phyloP scores from a whole-genome alignment of 495 filamentous ascomycete genomes.

The Penicillium bovifimosum region DNA sequence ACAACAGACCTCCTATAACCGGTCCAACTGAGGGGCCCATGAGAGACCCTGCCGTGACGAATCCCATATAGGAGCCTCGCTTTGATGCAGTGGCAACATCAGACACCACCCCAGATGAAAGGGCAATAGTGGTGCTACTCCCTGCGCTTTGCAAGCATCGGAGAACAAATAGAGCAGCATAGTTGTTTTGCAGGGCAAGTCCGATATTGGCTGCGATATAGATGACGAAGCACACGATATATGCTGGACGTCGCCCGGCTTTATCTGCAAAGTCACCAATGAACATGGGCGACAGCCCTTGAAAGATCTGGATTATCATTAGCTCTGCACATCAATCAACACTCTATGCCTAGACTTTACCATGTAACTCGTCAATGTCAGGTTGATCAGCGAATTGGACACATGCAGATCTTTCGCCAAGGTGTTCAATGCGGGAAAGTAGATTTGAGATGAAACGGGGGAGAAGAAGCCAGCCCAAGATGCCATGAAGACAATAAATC shows the following conservation, averaged over 20 bases:
- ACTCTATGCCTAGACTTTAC: conserved; percentile 6
- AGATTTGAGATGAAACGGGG: conserved; percentile 67
- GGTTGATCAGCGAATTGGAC: conserved; percentile 57
- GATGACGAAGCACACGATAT: conserved; percentile 41
- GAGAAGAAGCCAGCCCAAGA: conserved; percentile 62
- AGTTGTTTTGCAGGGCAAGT: conserved; percentile 41
- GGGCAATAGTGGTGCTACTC: conserved; percentile 41
- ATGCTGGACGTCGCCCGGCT: conserved; percentile 44
- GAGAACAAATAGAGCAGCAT: conserved; percentile 45
- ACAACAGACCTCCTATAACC: conserved; percentile 59
- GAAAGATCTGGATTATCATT: conserved; percentile 34
- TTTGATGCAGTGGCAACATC: conserved; percentile 39
- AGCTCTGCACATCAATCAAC: background rate
- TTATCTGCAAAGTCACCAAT: conserved; percentile 45
- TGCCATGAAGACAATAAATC: conserved; percentile 54
- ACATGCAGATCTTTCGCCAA: conserved; percentile 55
- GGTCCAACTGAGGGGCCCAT: conserved; percentile 53
- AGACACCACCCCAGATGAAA: conserved; percentile 38
- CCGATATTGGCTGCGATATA: conserved; percentile 48
- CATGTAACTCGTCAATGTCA: conserved; percentile 66
- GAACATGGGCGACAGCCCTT: conserved; percentile 47
- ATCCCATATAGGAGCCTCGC: conserved; percentile 43
- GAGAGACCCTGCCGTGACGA: conserved; percentile 27
- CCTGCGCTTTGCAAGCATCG: conserved; percentile 47
- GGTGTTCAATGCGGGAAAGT: conserved; percentile 66